Evolutionary conservation across 768 basidiomycete species (phyloP).

Genomic region (Piloderma croceum): DNA sequence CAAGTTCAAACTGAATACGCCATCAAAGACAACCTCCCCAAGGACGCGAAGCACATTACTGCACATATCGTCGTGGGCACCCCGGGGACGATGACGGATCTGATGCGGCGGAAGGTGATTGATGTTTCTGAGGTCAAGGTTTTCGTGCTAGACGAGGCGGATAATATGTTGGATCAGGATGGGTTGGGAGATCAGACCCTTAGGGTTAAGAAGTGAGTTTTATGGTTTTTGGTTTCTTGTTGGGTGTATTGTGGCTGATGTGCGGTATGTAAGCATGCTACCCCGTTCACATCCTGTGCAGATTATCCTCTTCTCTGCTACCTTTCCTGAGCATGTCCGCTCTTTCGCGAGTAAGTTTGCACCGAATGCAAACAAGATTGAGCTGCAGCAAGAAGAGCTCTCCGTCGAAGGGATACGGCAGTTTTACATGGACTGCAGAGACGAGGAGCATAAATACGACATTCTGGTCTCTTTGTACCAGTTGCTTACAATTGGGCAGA

Average conservation of each 20-base stretch:
- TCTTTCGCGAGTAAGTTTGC: constrained; percentile 91
- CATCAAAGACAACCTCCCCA: constrained; percentile 81
- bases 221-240: too few species aligned
- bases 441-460: constrained; percentile 92
- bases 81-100: constrained; percentile 89
- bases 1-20: constrained; percentile 91
- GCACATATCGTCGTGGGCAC: constrained; percentile 95
- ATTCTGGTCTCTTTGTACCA: constrained; percentile 87
- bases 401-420: constrained; percentile 92
- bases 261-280: constrained; percentile 53
- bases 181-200: constrained; percentile 91
- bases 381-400: constrained; percentile 89
- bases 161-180: constrained; percentile 97
- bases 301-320: constrained; percentile 96
- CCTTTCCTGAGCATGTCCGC: constrained; percentile 92
- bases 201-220: constrained; percentile 82
- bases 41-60: constrained; percentile 59
- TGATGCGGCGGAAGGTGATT: constrained; percentile 73
- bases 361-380: constrained; percentile 92
- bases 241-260: neutral
- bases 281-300: constrained; percentile 54
- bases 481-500: constrained; percentile 91
- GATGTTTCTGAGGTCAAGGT: constrained; percentile 80
- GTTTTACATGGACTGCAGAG: constrained; percentile 94
- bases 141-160: constrained; percentile 96